phyloP scores from a whole-genome alignment of 164 flowering plant species.

The Magnolia changhungtana region DNA sequence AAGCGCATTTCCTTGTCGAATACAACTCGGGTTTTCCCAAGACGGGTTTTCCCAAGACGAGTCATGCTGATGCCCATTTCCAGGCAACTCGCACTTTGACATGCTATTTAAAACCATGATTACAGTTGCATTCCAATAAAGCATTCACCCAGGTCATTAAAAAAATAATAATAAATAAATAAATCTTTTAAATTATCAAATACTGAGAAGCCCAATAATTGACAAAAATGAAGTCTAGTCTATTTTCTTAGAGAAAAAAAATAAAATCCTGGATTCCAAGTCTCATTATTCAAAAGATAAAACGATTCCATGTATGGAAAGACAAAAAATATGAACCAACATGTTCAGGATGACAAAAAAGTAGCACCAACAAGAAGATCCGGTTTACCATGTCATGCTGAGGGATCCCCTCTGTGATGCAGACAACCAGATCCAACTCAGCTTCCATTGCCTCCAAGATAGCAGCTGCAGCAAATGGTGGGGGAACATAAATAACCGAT shows the following conservation, averaged over 20 bases:
- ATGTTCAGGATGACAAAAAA: background rate
- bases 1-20: no score
- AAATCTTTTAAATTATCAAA: no score
- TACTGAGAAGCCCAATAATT: background rate
- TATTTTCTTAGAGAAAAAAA: no score
- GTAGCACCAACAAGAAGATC: background rate
- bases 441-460: constrained; percentile 97
- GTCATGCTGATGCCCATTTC: background rate
- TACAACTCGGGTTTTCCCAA: no score
- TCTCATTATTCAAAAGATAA: background rate
- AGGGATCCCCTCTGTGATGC: constrained; percentile 98
- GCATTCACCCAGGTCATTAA: background rate
- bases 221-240: background rate
- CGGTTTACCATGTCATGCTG: constrained; percentile 92
- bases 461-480: constrained; percentile 97
- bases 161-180: no score
- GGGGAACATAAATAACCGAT: constrained; percentile 94
- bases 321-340: background rate
- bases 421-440: constrained; percentile 90
- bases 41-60: no score
- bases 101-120: background rate
- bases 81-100: background rate
- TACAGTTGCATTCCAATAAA: background rate
- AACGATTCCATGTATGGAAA: background rate
- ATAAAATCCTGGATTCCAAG: background rate